Evolutionary conservation across 805 yeast genomes (phyloP).

Genomic region (Saccharomycopsis schoenii): DNA sequence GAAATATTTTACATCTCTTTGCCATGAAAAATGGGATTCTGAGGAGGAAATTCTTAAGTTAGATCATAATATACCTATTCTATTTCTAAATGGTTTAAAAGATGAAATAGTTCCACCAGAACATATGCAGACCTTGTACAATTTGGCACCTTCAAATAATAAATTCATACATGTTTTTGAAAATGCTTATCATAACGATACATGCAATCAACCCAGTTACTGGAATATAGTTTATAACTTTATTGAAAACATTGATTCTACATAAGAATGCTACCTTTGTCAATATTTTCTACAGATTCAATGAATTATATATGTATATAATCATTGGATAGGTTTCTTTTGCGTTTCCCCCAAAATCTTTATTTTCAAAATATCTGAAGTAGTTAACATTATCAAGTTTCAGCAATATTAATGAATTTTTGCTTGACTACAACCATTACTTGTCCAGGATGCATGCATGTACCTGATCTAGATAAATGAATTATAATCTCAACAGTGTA

Average conservation of each 20-base stretch:
- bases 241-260: slow-evolving; percentile 4
- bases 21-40: slow-evolving; percentile 79
- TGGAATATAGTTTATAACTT: slow-evolving; percentile 64
- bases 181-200: slow-evolving; percentile 73
- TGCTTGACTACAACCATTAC: too few relatives aligned
- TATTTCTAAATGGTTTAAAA: slow-evolving; percentile 59
- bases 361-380: too few relatives aligned
- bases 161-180: slow-evolving; percentile 49
- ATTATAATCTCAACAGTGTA: too few relatives aligned
- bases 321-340: too few relatives aligned
- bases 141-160: slow-evolving; percentile 36
- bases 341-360: too few relatives aligned
- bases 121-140: slow-evolving; percentile 60
- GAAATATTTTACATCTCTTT: slow-evolving; percentile 43
- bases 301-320: too few relatives aligned
- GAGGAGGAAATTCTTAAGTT: slow-evolving; percentile 46
- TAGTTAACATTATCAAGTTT: too few relatives aligned
- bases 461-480: too few relatives aligned
- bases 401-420: too few relatives aligned
- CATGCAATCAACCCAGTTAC: slow-evolving; percentile 63
- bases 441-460: too few relatives aligned
- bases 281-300: too few relatives aligned
- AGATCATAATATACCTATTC: slow-evolving; percentile 47
- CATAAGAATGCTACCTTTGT: too few relatives aligned
- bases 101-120: slow-evolving; percentile 91